Conservation (phyloP, 2,329 filamentous ascomycete species). For the Penicillium sp. region DNA sequence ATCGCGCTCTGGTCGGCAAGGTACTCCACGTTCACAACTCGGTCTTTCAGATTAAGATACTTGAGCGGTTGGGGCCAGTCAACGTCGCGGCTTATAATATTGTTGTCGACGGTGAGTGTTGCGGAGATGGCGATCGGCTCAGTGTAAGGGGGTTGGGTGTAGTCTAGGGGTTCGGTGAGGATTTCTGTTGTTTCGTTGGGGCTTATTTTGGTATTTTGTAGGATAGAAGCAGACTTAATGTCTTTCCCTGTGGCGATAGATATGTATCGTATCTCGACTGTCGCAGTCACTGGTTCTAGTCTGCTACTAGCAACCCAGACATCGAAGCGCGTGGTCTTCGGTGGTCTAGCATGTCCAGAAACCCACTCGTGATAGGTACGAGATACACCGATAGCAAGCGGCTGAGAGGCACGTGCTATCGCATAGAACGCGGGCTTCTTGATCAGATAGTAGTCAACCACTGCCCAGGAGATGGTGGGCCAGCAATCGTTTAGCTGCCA, state of each 20-base stretch:
- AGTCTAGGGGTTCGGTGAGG: slow-evolving; percentile 57
- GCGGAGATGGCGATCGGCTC: slow-evolving; percentile 59
- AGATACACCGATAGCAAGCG: slow-evolving; percentile 61
- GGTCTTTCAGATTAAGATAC: slow-evolving; percentile 59
- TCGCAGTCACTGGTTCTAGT: slow-evolving; percentile 33
- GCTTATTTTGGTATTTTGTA: slow-evolving; percentile 50
- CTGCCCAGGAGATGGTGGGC: slow-evolving; percentile 67
- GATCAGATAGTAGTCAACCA: slow-evolving; percentile 65
- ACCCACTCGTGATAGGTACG: slow-evolving; percentile 65
- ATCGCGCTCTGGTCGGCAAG: slow-evolving; percentile 10
- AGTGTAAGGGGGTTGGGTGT: slow-evolving; percentile 38
- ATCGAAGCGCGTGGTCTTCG: slow-evolving; percentile 57
- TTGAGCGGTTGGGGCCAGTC: slow-evolving; percentile 67
- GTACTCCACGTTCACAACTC: slow-evolving; percentile 51
- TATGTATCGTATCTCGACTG: slow-evolving; percentile 54
- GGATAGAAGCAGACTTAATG: slow-evolving; percentile 51
- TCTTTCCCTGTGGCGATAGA: slow-evolving; percentile 60
- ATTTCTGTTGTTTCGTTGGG: slow-evolving; percentile 61
- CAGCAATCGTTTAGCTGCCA: slow-evolving; percentile 59
- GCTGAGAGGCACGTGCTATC: slow-evolving; percentile 61
- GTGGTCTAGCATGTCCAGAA: slow-evolving; percentile 61
- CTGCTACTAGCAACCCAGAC: slow-evolving; percentile 61
- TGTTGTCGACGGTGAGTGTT: slow-evolving; percentile 56
- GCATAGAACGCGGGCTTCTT: slow-evolving; percentile 67
- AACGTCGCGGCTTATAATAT: slow-evolving; percentile 58